Conservation (phyloP, 2,329 filamentous ascomycete species). For the Alternaria brassicae region DNA sequence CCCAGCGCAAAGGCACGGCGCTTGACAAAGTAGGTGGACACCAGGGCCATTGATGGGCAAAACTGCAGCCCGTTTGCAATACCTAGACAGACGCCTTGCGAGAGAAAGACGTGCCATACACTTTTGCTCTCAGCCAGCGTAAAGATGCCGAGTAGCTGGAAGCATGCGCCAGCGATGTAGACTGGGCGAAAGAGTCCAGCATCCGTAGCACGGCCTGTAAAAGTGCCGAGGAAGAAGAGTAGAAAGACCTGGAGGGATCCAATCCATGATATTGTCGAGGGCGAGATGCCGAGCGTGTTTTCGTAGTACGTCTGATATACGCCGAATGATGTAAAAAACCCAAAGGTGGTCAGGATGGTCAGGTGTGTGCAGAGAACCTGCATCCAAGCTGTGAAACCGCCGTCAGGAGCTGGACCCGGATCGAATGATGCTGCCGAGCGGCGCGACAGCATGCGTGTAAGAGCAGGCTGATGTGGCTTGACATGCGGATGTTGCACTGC, state of each 20-base stretch:
- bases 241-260: constrained; percentile 45
- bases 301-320: constrained; percentile 63
- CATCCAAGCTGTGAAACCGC: constrained; percentile 63
- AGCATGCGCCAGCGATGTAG: constrained; percentile 35
- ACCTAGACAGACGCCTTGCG: constrained; percentile 65
- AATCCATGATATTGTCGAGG: constrained; percentile 45
- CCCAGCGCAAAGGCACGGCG: constrained; percentile 40
- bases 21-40: constrained; percentile 52
- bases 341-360: constrained; percentile 65
- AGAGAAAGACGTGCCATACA: constrained; percentile 45
- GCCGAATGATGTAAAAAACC: constrained; percentile 62
- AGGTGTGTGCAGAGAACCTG: constrained; percentile 60
- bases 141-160: constrained; percentile 47
- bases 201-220: constrained; percentile 42
- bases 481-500: background rate
- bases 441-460: constrained; percentile 31
- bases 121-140: constrained; percentile 38
- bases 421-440: constrained; percentile 36
- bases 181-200: constrained; percentile 40
- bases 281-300: constrained; percentile 48
- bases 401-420: constrained; percentile 51
- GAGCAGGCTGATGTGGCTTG: constrained; percentile 1
- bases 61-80: constrained; percentile 60
- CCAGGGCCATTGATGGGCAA: constrained; percentile 63
- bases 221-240: constrained; percentile 40